A percentile compares a stretch with the other conserved stretches of the same genome.
Evolutionary conservation across 345 rosid species (phyloP).

Genomic region (Hirschfeldia incana): DNA sequence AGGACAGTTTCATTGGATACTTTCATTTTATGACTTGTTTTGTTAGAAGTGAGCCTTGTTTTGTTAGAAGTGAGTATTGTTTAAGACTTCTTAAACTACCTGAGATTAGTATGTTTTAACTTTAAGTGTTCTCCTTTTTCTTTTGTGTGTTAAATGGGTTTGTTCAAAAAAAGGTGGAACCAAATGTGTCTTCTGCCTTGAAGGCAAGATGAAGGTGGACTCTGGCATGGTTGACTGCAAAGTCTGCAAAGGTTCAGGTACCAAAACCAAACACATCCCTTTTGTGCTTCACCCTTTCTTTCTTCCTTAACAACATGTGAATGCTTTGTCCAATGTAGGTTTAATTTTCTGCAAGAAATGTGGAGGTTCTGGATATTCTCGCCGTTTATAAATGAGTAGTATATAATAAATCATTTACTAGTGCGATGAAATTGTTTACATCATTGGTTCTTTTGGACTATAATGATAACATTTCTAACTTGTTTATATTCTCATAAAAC

Average conservation of each 20-base stretch:
- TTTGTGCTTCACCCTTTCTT: background rate
- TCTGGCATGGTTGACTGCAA: slow-evolving; percentile 66
- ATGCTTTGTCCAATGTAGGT: background rate
- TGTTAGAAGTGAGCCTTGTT: background rate
- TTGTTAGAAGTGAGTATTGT: too few species aligned
- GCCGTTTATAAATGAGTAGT: slow-evolving; percentile 17
- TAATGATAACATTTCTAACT: background rate
- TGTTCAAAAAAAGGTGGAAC: slow-evolving; percentile 64
- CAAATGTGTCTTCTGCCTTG: slow-evolving; percentile 76
- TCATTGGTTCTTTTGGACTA: background rate
- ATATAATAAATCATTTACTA: background rate
- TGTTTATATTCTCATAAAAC: background rate
- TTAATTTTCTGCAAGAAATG: slow-evolving; percentile 31
- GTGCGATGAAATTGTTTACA: background rate
- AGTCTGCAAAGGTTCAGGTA: slow-evolving; percentile 97
- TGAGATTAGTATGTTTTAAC: background rate
- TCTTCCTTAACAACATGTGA: background rate
- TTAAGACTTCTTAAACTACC: background rate
- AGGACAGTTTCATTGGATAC: background rate
- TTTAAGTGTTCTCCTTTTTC: background rate
- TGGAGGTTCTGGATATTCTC: slow-evolving; percentile 34
- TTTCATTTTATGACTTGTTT: background rate
- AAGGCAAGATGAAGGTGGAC: slow-evolving; percentile 90
- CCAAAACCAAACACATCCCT: slow-evolving; percentile 13
- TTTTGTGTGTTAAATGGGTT: background rate